A percentile compares a stretch with the other conserved stretches of the same genome.
phyloP scores from a whole-genome alignment of 352 stramenopile genomes.

The Halophytophthora polymorphica region DNA sequence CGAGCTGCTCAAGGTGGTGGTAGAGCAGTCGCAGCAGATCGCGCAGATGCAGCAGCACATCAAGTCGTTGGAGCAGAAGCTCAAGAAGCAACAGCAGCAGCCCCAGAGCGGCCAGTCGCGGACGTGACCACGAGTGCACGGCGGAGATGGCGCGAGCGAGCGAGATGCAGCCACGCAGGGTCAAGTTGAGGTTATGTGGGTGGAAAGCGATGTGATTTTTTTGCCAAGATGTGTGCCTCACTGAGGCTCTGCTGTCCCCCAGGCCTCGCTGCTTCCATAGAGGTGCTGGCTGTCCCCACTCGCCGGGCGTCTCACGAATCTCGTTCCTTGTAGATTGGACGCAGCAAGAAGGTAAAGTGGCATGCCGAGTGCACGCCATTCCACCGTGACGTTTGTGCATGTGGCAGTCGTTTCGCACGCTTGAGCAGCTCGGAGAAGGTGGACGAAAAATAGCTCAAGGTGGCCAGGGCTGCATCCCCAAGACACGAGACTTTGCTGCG shows the following conservation, averaged over 20 bases:
- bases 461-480: neutral
- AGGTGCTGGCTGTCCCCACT: no score
- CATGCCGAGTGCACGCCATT: neutral
- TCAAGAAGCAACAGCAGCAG: slow-evolving; percentile 40
- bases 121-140: slow-evolving; percentile 7
- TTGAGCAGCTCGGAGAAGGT: slow-evolving; percentile 12
- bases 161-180: slow-evolving; percentile 12
- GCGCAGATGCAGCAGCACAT: slow-evolving; percentile 78
- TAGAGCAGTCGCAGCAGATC: slow-evolving; percentile 69
- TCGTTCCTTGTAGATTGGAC: neutral
- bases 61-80: slow-evolving; percentile 56
- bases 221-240: slow-evolving; percentile 14
- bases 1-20: slow-evolving; percentile 66
- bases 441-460: slow-evolving; percentile 16
- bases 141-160: slow-evolving; percentile 12
- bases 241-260: no score
- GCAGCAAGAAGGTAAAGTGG: neutral
- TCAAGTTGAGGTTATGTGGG: slow-evolving; percentile 25
- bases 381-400: slow-evolving; percentile 1
- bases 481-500: neutral
- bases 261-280: neutral
- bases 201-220: slow-evolving; percentile 30
- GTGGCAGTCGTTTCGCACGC: slow-evolving; percentile 9
- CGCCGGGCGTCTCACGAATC: neutral
- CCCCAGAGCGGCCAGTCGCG: slow-evolving; percentile 23